Base-by-base conservation (phyloP, 2,329 filamentous ascomycete species). In the Aspergillus awamori region DNA sequence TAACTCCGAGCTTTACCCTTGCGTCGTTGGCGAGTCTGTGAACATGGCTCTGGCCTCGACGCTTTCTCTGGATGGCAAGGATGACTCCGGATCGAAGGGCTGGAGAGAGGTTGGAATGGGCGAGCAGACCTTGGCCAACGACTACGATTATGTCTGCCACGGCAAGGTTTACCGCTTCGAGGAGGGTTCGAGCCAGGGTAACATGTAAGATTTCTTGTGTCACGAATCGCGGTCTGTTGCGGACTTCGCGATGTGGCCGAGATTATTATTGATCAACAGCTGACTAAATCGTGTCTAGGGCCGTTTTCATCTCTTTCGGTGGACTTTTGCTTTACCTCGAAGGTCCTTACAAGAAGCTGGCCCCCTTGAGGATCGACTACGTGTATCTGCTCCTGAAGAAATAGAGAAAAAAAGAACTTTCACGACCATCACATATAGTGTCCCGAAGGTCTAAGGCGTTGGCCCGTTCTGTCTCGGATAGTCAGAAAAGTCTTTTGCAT, bases 361-460 rank as follows among this genome's bases (percentile, higher is more conserved):
- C 91, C 36, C 90, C 93, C 28, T 80, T 99, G 73, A 87, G 93
- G 70, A 94, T 97, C 72, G 95, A 99, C 76, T 89, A 97, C 74
- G 88, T 96, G 65, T 99, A 99, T 76, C 85, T 99, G 63, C 84
- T 98, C 63, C 83, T 96, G 69, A 99, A 97, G 87, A 97, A 96
- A 87, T 94, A 76, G 73, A 64, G 47, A 58, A 36, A 36, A 30
- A 30, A 39, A 15, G 56, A 38, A 53, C 39, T 57, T 26, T 15
- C 15, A 4, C 11, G 8, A 51, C 24, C 26, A 15, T 45, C 36
- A 47, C 17, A 45, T 54, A 20, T 39, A 48, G 8, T 56, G 33
- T 36, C 7, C 24, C 24, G 20, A 45, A 45, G 11, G 41, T 45
- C 20, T 45, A 20, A 22, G 39, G 26, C 36, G 53, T 52, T 48